These are phyloP conservation scores for Panellus pusillus DNA, from an alignment of 768 basidiomycete species.

Conservation along the genomic window DNA sequence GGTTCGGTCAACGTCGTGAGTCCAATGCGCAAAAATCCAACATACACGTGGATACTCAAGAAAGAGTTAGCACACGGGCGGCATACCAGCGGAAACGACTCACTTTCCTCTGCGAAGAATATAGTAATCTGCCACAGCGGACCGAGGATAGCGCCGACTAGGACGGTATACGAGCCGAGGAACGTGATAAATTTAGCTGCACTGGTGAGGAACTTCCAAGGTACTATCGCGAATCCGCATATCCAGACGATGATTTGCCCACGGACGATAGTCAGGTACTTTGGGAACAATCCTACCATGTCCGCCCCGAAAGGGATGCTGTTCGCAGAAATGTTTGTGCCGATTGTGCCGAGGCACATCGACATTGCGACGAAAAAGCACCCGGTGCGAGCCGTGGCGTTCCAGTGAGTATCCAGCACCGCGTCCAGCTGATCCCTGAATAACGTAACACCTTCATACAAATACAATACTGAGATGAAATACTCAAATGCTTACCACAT, in stretches of 20 bases:
- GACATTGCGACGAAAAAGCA: slow-evolving; percentile 23
- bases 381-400: slow-evolving; percentile 20
- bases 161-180: slow-evolving; percentile 19
- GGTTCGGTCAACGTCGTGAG: not conserved
- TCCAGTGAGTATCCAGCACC: slow-evolving; percentile 24
- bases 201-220: slow-evolving; percentile 25
- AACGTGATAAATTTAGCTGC: slow-evolving; percentile 20
- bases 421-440: slow-evolving; percentile 23
- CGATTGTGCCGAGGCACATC: slow-evolving; percentile 20
- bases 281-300: slow-evolving; percentile 24
- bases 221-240: slow-evolving; percentile 24
- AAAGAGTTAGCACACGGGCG: not conserved
- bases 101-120: slow-evolving; percentile 15
- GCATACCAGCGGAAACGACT: not conserved
- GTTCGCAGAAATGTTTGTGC: slow-evolving; percentile 21
- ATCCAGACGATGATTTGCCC: slow-evolving; percentile 25
- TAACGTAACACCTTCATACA: not conserved
- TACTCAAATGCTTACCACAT: slow-evolving; percentile 5
- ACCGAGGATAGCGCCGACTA: slow-evolving; percentile 18
- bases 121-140: slow-evolving; percentile 19
- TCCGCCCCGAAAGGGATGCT: slow-evolving; percentile 25
- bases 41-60: slow-evolving; percentile 17
- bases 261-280: slow-evolving; percentile 24
- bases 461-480: not conserved
- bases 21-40: not conserved